Base-by-base conservation (phyloP, 129 eudicot species). In the Logfia minima region DNA sequence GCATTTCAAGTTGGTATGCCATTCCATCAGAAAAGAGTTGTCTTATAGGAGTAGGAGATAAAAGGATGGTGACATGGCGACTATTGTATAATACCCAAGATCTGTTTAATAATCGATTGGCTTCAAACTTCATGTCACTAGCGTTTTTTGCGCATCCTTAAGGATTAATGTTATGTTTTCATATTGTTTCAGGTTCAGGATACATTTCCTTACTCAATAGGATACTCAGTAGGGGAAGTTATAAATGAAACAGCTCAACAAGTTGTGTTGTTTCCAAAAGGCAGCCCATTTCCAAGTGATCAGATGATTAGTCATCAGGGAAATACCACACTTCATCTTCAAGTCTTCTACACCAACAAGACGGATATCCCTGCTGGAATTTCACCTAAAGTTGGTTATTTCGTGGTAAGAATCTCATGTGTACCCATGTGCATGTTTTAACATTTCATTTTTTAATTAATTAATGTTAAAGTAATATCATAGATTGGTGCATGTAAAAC, bases 141-240 rank as follows among this genome's bases (percentile, higher is more conserved):
- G 13, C 26, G 11, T 9, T 59, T 26, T 26, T 2, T 62, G 18
- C 18, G 24, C 48, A 66, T 31, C 4, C 43, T 5, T 13, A 17
- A 26, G 13, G 43, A 23, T 4, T 69, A 32, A 66, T 37, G 1
- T 28, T 53, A 68, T 32, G 13, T 56, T 74, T 68, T 79, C 31
- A n/a, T 71, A 24, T 60, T 61, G 56, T 87, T 85, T 45, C 91
- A 94, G 97, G 81, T 91, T 67, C 79, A 82, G 81, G 97, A 94
- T 74, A 75, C 79, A 62, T 83, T 87, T 74, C 97, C 98, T 21
- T 89, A 85, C 82, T 84, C 96, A 11, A 80, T 94, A 71, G 92
- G 86, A 21, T 55, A 87, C 48, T 55, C 83, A 56, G 51, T 61
- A 9, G 19, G 5, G 8, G 41, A 48, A 22, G 26, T 4, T 16